Conservation (phyloP, 208 protist species). For the Crithidia mellificae region DNA sequence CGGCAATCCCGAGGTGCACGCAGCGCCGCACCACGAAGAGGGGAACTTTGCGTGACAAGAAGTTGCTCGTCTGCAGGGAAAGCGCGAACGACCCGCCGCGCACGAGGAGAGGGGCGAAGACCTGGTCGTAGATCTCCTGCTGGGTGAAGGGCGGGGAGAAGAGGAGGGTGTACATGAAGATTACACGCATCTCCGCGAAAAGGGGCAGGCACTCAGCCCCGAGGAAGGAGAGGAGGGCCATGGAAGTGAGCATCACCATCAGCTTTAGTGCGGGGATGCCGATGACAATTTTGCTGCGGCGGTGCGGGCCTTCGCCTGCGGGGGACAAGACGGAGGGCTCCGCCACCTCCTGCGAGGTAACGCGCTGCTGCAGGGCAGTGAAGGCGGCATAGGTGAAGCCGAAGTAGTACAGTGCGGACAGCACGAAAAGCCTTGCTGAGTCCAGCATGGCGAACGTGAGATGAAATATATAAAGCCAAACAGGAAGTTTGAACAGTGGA, state of each 20-base stretch:
- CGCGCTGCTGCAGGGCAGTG: slow-evolving; percentile 42
- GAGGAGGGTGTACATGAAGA: slow-evolving; percentile 64
- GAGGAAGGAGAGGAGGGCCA: slow-evolving; percentile 42
- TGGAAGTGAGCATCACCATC: slow-evolving; percentile 63
- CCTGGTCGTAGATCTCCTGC: slow-evolving; percentile 57
- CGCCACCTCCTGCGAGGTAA: slow-evolving; percentile 7
- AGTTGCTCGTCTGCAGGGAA: slow-evolving; percentile 38
- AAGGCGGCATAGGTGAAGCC: slow-evolving; percentile 59
- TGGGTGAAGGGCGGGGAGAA: slow-evolving; percentile 50
- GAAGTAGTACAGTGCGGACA: slow-evolving; percentile 36
- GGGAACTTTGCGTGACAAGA: slow-evolving; percentile 33
- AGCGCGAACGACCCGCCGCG: slow-evolving; percentile 15
- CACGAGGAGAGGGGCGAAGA: slow-evolving; percentile 46
- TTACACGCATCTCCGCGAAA: slow-evolving; percentile 57
- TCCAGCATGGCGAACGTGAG: too few species aligned
- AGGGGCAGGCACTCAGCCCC: slow-evolving; percentile 58
- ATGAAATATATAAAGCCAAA: too few species aligned
- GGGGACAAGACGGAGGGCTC: not conserved
- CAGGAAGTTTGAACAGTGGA: too few species aligned
- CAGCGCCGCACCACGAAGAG: slow-evolving; percentile 40
- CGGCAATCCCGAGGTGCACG: slow-evolving; percentile 36
- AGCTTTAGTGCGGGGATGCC: slow-evolving; percentile 54
- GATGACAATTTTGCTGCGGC: slow-evolving; percentile 10
- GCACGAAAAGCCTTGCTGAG: slow-evolving; percentile 18
- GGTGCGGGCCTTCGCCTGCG: not conserved